Base-by-base conservation (phyloP, 2,329 filamentous ascomycete genomes). In the Stagonosporopsis vannaccii region DNA sequence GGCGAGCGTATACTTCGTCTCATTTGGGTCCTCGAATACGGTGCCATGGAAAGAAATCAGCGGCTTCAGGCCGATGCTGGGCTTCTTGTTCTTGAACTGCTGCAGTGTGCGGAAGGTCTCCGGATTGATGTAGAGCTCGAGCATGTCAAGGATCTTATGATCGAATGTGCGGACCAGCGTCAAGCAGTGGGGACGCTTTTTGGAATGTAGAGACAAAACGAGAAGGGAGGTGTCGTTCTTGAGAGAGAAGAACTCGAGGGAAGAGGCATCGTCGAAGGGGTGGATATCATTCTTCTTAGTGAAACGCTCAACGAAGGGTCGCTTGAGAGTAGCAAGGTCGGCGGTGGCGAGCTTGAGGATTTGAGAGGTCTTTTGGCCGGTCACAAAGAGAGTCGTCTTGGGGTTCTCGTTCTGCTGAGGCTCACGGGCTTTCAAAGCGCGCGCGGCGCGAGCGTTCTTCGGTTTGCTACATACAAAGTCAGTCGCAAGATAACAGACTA, bases 201-300 rank as follows among this genome's bases (percentile, higher is more conserved):
- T 99, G 77, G 85, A 91, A 77, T 89, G 90, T 75, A 86, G 88
- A 48, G 89, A 93, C 69, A 96, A 96, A 64, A 95, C 84, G 64
- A 97, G 84, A 43, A 97, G 81, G 41, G 88, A 90, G 70, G 91
- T 88, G 77, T 99, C 95, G 79, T 99, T 99, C 82, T 98, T 99
- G 74, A 93, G 88, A 61, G 90, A 89, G 82, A 99, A 93, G 82
- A 99, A 99, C 79, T 97, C 92, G 65, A 98, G 85, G 49, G 90
- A 94, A 25, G 89, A 83, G 62, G 90, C 81, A 75, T 96, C 92
- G 77, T 97, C 94, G 77, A 99, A 99, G 2, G 95, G 95, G 77
- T 95, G 92, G 69, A 97, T 90, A 66, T 87, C 84, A 78, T 99
- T 99, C 82, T 98, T 98, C 85, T 98, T 99, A 78, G 87, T 91